phyloP scores from a whole-genome alignment of 169 alveolate species.

The Miamiensis avidus region DNA sequence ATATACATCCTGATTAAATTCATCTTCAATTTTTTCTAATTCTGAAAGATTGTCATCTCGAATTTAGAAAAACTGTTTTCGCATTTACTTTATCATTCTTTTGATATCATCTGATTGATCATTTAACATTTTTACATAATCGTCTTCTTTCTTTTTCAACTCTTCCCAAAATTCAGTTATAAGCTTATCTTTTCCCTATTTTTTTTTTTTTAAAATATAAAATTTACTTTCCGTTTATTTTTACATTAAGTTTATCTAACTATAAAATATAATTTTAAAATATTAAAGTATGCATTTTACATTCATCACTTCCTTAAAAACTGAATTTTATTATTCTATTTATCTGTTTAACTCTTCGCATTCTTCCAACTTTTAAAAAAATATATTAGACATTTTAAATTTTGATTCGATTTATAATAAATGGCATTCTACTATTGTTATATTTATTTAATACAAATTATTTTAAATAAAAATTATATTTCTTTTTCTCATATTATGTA shows the following conservation, averaged over 20 bases:
- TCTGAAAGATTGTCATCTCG: conserved; percentile 57
- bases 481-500: too few relatives aligned
- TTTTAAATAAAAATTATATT: too few relatives aligned
- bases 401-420: too few relatives aligned
- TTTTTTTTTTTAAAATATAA: conserved; percentile 46
- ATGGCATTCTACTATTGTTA: too few relatives aligned
- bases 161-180: conserved; percentile 58
- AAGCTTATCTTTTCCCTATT: conserved; percentile 55
- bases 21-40: conserved; percentile 59
- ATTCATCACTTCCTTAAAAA: conserved; percentile 31
- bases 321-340: background rate
- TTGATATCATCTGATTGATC: conserved; percentile 62
- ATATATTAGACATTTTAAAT: too few relatives aligned
- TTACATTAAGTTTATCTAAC: too few relatives aligned
- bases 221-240: too few relatives aligned
- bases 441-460: too few relatives aligned
- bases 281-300: background rate
- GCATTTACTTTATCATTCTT: conserved; percentile 55
- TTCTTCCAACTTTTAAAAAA: conserved; percentile 55
- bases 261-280: background rate
- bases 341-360: conserved; percentile 66
- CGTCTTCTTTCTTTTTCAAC: conserved; percentile 68
- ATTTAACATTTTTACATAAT: conserved; percentile 59
- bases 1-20: conserved; percentile 47
- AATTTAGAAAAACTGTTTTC: conserved; percentile 53